Percentiles rank a stretch among this genome's conserved stretches.
Evolutionary conservation across 1,284 basidiomycete genomes (phyloP).

Genomic region (Marasmius tenuissimus): DNA sequence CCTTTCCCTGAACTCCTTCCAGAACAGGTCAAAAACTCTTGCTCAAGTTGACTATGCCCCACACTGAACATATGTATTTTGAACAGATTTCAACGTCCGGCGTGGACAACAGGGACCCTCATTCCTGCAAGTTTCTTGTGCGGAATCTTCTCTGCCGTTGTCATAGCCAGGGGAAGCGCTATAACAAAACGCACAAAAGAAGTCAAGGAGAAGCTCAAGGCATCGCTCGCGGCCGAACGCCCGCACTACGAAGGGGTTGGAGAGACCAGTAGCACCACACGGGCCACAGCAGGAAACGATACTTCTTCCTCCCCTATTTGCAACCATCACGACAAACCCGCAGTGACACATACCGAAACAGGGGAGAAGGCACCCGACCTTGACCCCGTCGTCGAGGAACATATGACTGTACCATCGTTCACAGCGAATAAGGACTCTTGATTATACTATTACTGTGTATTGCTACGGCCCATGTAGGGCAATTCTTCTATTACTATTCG

Average conservation of each 20-base stretch:
- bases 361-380: background rate
- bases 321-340: background rate
- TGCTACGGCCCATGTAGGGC: background rate
- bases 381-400: conserved; percentile 1
- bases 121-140: conserved; percentile 80
- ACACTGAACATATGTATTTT: background rate
- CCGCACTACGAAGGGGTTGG: background rate
- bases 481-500: no score
- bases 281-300: background rate
- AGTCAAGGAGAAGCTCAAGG: conserved; percentile 70
- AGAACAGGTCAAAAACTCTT: background rate
- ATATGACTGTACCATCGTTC: background rate
- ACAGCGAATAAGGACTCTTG: background rate
- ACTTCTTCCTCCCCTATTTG: background rate
- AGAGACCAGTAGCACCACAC: background rate
- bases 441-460: background rate
- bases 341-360: background rate
- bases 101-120: conserved; percentile 70
- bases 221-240: conserved; percentile 57
- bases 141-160: conserved; percentile 76
- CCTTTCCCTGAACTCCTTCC: background rate
- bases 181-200: conserved; percentile 77
- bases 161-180: conserved; percentile 79
- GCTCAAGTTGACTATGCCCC: background rate
- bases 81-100: conserved; percentile 56